phyloP scores from a whole-genome alignment of 495 filamentous ascomycete species.

The Neurospora sp. region DNA sequence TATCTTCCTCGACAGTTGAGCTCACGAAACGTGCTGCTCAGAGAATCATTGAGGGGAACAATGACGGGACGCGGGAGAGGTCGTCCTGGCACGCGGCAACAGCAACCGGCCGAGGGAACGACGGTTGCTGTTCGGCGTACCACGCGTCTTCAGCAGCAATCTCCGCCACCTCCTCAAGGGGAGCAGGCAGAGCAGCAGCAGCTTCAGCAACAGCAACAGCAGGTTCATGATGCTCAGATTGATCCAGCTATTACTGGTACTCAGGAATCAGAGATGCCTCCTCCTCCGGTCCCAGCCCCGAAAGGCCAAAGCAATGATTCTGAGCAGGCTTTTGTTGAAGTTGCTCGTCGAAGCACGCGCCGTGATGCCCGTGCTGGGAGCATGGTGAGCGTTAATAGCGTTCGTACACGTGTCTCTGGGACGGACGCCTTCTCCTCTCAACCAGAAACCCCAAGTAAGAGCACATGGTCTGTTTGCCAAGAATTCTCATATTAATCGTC shows the following conservation, averaged over 20 bases:
- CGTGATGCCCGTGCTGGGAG: conserved; percentile 4
- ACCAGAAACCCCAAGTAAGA: conserved; percentile 10
- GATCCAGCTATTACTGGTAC: conserved; percentile 17
- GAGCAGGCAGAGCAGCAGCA: conserved; percentile 9
- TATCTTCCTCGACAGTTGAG: not conserved
- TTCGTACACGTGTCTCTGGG: not conserved
- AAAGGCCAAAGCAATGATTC: conserved; percentile 6
- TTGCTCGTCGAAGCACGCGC: conserved; percentile 12
- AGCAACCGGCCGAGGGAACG: conserved; percentile 2
- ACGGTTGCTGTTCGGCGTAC: not conserved
- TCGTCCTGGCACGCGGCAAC: conserved; percentile 9
- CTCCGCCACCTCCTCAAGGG: conserved; percentile 17
- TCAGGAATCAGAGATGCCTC: conserved; percentile 12
- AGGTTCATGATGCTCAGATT: conserved; percentile 6
- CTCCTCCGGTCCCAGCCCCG: conserved; percentile 12
- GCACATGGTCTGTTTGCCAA: not conserved
- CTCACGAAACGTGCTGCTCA: not conserved
- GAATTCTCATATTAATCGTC: not conserved
- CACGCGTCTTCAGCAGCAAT: conserved; percentile 2
- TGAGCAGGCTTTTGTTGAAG: not conserved
- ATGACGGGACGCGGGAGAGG: conserved; percentile 18
- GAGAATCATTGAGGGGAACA: not conserved
- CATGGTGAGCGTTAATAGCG: conserved; percentile 13
- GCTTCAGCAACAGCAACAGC: not conserved
- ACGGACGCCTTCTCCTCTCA: conserved; percentile 9